A percentile compares a stretch with the other conserved stretches of the same genome.
These are phyloP conservation scores for Microdochium paspali DNA, from an alignment of 2,329 filamentous ascomycete genomes.

Conservation along the genomic window DNA sequence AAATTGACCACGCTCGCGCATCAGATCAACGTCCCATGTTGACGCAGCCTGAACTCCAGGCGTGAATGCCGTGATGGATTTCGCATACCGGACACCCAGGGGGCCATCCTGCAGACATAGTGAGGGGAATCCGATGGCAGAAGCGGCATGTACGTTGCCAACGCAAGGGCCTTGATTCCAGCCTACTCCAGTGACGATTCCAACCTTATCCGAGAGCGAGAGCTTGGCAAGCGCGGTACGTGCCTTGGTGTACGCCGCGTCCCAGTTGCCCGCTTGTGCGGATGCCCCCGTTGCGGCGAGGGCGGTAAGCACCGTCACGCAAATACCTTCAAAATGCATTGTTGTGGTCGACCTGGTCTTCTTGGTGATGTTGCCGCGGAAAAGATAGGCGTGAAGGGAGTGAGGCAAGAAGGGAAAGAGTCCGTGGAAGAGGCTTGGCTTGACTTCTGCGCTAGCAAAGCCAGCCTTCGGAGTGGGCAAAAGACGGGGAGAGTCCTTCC, in stretches of 20 bases:
- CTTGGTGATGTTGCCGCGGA: not conserved
- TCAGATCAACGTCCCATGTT: slow-evolving; percentile 70
- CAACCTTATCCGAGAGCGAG: slow-evolving; percentile 68
- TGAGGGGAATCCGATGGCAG: slow-evolving; percentile 54
- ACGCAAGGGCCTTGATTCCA: slow-evolving; percentile 66
- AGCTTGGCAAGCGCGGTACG: slow-evolving; percentile 57
- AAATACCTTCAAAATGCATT: not conserved
- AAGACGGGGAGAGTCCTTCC: too few species aligned
- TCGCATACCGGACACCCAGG: slow-evolving; percentile 62
- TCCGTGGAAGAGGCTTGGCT: too few species aligned
- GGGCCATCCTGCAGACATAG: slow-evolving; percentile 77
- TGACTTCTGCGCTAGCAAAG: too few species aligned
- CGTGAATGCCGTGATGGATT: slow-evolving; percentile 67
- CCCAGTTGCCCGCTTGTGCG: slow-evolving; percentile 36
- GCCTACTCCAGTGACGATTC: slow-evolving; percentile 67
- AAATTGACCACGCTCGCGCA: slow-evolving; percentile 59
- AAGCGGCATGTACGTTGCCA: slow-evolving; percentile 48
- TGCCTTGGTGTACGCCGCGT: slow-evolving; percentile 61
- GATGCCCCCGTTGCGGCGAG: not conserved
- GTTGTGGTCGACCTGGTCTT: not conserved
- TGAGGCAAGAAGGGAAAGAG: not conserved
- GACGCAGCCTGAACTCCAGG: slow-evolving; percentile 70
- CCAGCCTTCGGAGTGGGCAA: too few species aligned
- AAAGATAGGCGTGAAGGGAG: not conserved
- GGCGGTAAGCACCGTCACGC: not conserved